Conservation (phyloP, 31 red algal species). For the Bonnemaisonia californica region DNA sequence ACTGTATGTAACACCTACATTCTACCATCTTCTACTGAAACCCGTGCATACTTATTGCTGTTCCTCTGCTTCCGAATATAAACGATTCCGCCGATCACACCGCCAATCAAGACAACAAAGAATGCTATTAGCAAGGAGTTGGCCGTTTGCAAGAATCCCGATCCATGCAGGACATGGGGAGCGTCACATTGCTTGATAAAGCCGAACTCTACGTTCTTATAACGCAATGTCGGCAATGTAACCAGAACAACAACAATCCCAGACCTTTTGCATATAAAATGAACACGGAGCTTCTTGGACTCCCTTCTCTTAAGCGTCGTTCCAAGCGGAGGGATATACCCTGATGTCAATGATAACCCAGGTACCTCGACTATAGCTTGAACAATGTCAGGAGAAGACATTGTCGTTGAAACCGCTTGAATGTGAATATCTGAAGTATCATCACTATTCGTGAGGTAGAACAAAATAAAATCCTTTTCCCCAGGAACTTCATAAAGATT, state of each 20-base stretch:
- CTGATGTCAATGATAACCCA: slow-evolving; percentile 2
- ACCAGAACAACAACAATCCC: slow-evolving; percentile 62
- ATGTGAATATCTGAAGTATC: slow-evolving; percentile 74
- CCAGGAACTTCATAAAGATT: slow-evolving; percentile 43
- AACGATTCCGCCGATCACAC: slow-evolving; percentile 27
- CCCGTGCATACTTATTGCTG: slow-evolving; percentile 45
- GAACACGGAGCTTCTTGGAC: slow-evolving; percentile 47
- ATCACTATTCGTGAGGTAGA: slow-evolving; percentile 75
- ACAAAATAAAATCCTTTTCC: slow-evolving; percentile 31
- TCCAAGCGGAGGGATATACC: slow-evolving; percentile 45
- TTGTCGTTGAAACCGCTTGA: slow-evolving; percentile 62
- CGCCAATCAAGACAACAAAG: slow-evolving; percentile 39
- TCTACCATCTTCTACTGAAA: slow-evolving; percentile 39
- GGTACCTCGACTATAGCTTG: slow-evolving; percentile 31
- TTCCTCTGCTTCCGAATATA: slow-evolving; percentile 33
- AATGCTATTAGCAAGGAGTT: slow-evolving; percentile 46
- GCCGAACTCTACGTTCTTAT: slow-evolving; percentile 83
- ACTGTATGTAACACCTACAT: not conserved
- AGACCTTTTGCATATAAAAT: slow-evolving; percentile 56
- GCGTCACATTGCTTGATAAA: slow-evolving; percentile 73
- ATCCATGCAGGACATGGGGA: slow-evolving; percentile 35
- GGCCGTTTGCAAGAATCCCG: slow-evolving; percentile 66
- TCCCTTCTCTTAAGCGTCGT: slow-evolving; percentile 39
- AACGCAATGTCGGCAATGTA: slow-evolving; percentile 61
- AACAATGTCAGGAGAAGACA: slow-evolving; percentile 59